Evolutionary conservation across 768 basidiomycete genomes (phyloP), one percentile per base, ranked within the genome.

Genomic region (Phylloporus sp.): DNA sequence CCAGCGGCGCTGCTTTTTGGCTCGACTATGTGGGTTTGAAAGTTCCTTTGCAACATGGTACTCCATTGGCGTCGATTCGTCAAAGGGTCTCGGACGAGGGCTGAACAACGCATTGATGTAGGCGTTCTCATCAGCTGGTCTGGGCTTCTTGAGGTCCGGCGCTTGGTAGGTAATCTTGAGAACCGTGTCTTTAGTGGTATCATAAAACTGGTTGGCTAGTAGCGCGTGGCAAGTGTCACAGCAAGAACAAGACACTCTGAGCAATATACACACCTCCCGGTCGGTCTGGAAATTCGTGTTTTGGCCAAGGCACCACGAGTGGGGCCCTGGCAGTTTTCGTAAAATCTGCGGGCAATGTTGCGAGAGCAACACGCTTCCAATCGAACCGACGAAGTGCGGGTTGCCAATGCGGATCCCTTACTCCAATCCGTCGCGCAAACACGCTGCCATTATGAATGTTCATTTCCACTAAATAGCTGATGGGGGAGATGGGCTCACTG

Each of bases 1-100:
- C 84, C 85, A 91, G 52, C 90, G 79, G 39, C 71, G 71, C 57
- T 86, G 82, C 63, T 86, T 90, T 72, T 87, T 90, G 9, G 88
- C 85, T 17, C 86, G 82, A 11, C 85, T 80, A 59, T 90, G 84
- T 21, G 88, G 88, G 63, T 90, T 90, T 22, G 86, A 74, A 31
- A 92, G 77, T 58, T 92, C 90, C 50, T 76, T 76, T 36, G 69
- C 61, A 46, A 92, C 66, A 58, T 80, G 79, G 20, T 76, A 59
- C 61, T 92, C 90, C 49, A 87, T 73, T 11, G 86, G 84, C 9
- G 71, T 68, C 13, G 72, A 64, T 10, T 74, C 72, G 24, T 81
- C 74, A 52, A 75, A 76, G 23, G 74, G 59, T n/a, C 62, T 57
- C 23, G 67, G 66, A 22, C 58, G 58, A 10, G 72, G 69, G 43